Evolutionary conservation across 2,329 filamentous ascomycete genomes (phyloP), one percentile per base, ranked within the genome.

Genomic region (Clonostachys chloroleuca): DNA sequence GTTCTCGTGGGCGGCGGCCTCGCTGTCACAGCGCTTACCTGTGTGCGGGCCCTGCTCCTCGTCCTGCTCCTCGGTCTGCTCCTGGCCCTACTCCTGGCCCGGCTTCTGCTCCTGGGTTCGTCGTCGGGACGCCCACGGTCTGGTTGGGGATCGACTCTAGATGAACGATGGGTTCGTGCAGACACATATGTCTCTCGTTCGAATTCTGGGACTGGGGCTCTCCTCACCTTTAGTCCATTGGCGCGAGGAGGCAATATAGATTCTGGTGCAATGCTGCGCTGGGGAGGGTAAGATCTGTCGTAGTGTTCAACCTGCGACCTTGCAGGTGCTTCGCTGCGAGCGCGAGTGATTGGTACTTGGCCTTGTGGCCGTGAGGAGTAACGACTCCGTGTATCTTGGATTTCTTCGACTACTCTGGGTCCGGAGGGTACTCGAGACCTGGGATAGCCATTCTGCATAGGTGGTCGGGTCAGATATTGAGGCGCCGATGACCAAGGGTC

Each of bases 261-360:
- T 9, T 57, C 54, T 1, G 69, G 68, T 44, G 62, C 60, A 37
- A 65, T 64, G 54, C 61, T 73, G 9, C 68, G 63, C 4, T 69
- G 63, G 12, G 75, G 76, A 45, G 72, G 65, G 49, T 72, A 76
- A 35, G 69, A 69, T 17, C 72, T 68, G 14, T 62, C 62, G 14
- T 49, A 30, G 24, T 30, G 24, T 30, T 30, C 24, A 30, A 30
- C 24, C 24, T 30, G 24, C 24, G 24, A 30, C 24, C 24, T 30
- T 30, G 24, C 24, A 30, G 64, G 57, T 3, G 60, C 61, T 48
- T 74, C 69, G 56, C 74, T 77, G 44, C 68, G 66, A 17, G 69
- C 63, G 24, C 72, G 69, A 5, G 57, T 49, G 6, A 57, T 60
- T 20, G 65, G 59, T 13, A 55, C 49, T 17, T 51, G 58, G 17